A percentile compares a stretch with the other conserved stretches of the same genome.
These are phyloP conservation scores for Boletus eberwhitei DNA, from an alignment of 768 basidiomycete genomes.

Conservation along the genomic window DNA sequence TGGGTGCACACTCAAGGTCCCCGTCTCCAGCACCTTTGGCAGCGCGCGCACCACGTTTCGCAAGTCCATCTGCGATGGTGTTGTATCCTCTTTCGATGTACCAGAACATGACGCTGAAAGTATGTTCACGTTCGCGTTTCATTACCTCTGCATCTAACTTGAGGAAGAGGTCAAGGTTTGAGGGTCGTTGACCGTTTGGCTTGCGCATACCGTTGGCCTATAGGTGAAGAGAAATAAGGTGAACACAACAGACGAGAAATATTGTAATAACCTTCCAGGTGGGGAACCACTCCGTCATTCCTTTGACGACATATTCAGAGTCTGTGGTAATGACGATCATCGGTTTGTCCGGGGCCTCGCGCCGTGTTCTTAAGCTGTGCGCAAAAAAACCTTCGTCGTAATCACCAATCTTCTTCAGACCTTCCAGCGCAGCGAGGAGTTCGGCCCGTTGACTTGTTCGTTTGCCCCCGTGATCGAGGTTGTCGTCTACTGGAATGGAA, in stretches of 20 bases:
- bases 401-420: constrained; percentile 27
- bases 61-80: constrained; percentile 22
- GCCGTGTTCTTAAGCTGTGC: neutral
- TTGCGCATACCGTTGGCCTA: no score
- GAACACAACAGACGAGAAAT: neutral
- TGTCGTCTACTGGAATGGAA: constrained; percentile 23
- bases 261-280: neutral
- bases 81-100: constrained; percentile 25
- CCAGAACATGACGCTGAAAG: constrained; percentile 23
- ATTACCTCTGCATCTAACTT: neutral
- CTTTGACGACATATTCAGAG: constrained; percentile 9
- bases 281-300: constrained; percentile 5
- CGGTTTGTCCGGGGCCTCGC: neutral
- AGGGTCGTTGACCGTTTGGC: no score
- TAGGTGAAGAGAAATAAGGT: neutral
- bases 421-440: constrained; percentile 28
- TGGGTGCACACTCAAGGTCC: neutral
- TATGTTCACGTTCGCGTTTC: neutral
- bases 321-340: neutral
- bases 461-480: constrained; percentile 13
- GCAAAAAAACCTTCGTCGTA: constrained; percentile 13
- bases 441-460: constrained; percentile 33
- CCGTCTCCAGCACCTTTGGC: neutral
- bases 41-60: constrained; percentile 7
- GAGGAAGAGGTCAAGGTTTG: no score